phyloP scores from a whole-genome alignment of 306 rosid species.

The Quillaja saponaria region DNA sequence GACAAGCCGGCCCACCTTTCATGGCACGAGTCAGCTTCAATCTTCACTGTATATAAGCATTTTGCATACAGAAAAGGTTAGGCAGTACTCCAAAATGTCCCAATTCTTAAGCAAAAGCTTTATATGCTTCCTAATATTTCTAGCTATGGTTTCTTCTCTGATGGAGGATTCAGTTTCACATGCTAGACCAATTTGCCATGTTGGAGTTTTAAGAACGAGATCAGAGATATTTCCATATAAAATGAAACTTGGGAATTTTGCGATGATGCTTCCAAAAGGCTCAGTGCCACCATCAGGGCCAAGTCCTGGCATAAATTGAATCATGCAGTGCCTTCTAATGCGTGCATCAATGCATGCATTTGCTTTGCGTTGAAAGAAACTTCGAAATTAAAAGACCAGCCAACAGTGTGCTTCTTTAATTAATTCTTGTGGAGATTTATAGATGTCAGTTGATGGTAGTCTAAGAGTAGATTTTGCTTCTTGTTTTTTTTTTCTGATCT shows the following conservation, averaged over 20 bases:
- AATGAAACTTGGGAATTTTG: background rate
- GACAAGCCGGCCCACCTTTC: constrained; percentile 23
- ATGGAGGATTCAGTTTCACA: constrained; percentile 20
- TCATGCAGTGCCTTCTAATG: background rate
- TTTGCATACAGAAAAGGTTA: constrained; percentile 2
- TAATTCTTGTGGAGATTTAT: too few relatives aligned
- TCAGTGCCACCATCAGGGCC: constrained; percentile 34
- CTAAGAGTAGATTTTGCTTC: too few relatives aligned
- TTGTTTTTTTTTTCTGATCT: too few relatives aligned
- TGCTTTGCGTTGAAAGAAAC: too few relatives aligned
- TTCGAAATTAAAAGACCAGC: too few relatives aligned
- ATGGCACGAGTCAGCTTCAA: background rate
- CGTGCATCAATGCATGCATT: background rate
- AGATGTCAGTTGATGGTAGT: too few relatives aligned
- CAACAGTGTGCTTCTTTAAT: too few relatives aligned
- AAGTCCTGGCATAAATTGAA: constrained; percentile 29
- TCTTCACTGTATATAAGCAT: background rate
- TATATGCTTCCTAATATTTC: constrained; percentile 5
- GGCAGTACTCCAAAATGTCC: constrained; percentile 13
- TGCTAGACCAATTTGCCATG: constrained; percentile 5
- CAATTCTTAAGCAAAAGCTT: background rate
- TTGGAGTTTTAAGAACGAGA: background rate
- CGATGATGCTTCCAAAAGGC: constrained; percentile 34
- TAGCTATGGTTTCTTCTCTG: constrained; percentile 10
- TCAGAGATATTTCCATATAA: background rate